Conservation (phyloP, 768 basidiomycete genomes). For the Panaeolus papilionaceus region DNA sequence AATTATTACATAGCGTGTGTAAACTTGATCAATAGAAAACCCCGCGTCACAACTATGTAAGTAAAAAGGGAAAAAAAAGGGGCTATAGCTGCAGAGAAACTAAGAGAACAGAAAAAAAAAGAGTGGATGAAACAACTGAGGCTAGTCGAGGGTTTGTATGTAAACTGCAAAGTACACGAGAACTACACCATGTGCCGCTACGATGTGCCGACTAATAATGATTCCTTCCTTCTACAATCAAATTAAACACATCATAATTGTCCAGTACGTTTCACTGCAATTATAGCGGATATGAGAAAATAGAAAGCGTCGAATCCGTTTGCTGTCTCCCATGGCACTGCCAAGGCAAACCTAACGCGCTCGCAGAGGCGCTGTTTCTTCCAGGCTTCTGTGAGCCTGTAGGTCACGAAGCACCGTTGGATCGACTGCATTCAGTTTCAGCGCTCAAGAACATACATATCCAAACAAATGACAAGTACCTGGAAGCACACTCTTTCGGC, state of each 20-base stretch:
- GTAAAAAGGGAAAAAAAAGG: not conserved
- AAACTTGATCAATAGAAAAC: conserved; percentile 5
- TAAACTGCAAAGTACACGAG: not conserved
- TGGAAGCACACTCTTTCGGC: conserved; percentile 94
- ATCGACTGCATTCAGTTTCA: conserved; percentile 63
- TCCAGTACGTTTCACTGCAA: conserved; percentile 6
- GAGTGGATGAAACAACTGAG: conserved; percentile 15
- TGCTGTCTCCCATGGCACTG: not conserved
- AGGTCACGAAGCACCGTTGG: conserved; percentile 88
- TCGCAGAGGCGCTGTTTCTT: conserved; percentile 48
- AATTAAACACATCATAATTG: conserved; percentile 22
- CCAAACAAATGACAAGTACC: conserved; percentile 50
- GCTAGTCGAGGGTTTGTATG: not conserved
- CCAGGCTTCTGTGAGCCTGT: conserved; percentile 86
- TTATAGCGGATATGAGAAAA: conserved; percentile 17
- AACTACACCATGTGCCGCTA: not conserved
- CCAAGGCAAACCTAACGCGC: conserved; percentile 21
- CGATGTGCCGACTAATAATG: not conserved
- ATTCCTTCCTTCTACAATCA: not conserved
- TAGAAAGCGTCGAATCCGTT: conserved; percentile 9
- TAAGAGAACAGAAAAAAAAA: conserved; percentile 18
- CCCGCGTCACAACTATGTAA: conserved; percentile 5
- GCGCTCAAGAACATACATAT: conserved; percentile 19
- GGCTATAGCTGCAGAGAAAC: conserved; percentile 9
- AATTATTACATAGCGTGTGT: conserved; percentile 2